Conservation (phyloP, 202 grass and related monocot genomes). For the Zoysia matrella region DNA sequence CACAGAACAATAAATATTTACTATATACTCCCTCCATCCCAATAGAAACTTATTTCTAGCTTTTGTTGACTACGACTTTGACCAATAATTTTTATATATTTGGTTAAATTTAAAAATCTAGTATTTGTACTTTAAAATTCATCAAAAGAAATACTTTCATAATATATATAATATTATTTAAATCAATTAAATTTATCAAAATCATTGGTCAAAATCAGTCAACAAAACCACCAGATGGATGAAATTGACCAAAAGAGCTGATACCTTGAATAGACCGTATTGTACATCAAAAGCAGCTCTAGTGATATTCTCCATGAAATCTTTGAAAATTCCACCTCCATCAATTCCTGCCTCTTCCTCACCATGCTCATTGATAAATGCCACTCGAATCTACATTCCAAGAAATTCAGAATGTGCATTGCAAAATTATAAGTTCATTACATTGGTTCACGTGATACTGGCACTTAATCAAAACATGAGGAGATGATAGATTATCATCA, state of each 20-base stretch:
- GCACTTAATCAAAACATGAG: constrained; percentile 6
- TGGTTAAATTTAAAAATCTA: no score
- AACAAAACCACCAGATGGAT: neutral
- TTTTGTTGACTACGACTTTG: no score
- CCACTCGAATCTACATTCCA: constrained; percentile 79
- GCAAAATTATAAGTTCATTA: neutral
- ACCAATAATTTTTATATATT: no score
- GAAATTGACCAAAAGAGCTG: constrained; percentile 26
- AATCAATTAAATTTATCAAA: no score
- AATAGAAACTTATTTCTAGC: no score
- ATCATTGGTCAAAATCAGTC: no score
- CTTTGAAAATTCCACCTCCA: constrained; percentile 99
- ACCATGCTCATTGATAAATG: constrained; percentile 89
- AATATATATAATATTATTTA: no score
- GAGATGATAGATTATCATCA: constrained; percentile 36
- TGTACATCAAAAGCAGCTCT: constrained; percentile 97
- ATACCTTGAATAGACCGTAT: constrained; percentile 94
- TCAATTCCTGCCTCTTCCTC: constrained; percentile 98
- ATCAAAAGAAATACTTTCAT: no score
- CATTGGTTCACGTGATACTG: neutral
- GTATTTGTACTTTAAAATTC: no score
- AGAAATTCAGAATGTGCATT: constrained; percentile 15
- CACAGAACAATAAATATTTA: constrained; percentile 9
- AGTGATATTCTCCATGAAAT: constrained; percentile 99
- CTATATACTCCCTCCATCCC: no score